Conservation (phyloP, 805 yeast species). For the Alloascoidea africana region DNA sequence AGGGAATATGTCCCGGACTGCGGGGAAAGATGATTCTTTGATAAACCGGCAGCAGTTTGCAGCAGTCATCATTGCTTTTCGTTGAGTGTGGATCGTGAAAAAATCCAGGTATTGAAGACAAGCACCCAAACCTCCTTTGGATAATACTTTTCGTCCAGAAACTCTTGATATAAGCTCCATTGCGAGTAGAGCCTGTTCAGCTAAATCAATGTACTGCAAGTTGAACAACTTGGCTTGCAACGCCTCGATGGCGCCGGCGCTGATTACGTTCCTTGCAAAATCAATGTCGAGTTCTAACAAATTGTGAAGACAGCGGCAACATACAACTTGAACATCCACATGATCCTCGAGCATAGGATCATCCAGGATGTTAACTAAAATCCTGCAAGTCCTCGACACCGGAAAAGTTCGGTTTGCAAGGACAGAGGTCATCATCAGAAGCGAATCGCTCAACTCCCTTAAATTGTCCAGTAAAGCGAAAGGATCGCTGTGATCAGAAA, state of each 20-base stretch:
- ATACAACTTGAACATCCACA: slow-evolving; percentile 66
- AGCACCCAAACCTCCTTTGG: slow-evolving; percentile 45
- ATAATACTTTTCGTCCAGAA: slow-evolving; percentile 33
- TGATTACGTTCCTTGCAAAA: slow-evolving; percentile 44
- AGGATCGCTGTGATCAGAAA: slow-evolving; percentile 36
- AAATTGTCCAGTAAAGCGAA: slow-evolving; percentile 47
- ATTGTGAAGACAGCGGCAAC: slow-evolving; percentile 75
- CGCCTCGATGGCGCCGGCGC: slow-evolving; percentile 49
- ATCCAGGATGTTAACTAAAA: slow-evolving; percentile 40
- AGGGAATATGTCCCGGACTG: slow-evolving; percentile 42
- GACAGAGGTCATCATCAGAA: slow-evolving; percentile 54
- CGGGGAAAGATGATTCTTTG: slow-evolving; percentile 13
- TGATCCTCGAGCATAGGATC: slow-evolving; percentile 45
- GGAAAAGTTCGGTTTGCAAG: slow-evolving; percentile 54
- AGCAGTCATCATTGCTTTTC: slow-evolving; percentile 61
- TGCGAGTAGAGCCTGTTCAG: slow-evolving; percentile 79
- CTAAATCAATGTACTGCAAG: slow-evolving; percentile 74
- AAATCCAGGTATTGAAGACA: slow-evolving; percentile 72
- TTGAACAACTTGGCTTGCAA: slow-evolving; percentile 54
- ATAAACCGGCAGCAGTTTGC: slow-evolving; percentile 51
- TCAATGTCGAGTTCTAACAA: slow-evolving; percentile 61
- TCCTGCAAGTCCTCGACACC: slow-evolving; percentile 33
- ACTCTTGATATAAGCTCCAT: slow-evolving; percentile 50
- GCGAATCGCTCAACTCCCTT: slow-evolving; percentile 45
- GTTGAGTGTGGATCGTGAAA: slow-evolving; percentile 77